A percentile compares a stretch with the other conserved stretches of the same genome.
Conservation (phyloP, 805 yeast genomes). For the Saccharomycopsis schoenii region DNA sequence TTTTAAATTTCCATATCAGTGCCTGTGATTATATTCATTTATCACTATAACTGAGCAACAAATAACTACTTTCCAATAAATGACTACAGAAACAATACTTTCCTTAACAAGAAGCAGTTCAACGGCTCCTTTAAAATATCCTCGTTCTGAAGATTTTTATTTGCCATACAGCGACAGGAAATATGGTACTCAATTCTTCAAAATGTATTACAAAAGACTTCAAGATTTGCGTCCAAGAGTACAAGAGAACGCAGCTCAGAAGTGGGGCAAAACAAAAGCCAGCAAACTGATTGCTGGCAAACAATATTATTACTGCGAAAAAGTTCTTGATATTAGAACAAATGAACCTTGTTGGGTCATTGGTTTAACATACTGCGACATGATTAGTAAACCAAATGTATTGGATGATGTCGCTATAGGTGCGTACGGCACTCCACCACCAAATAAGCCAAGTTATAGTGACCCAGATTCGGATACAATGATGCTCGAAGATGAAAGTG, state of each 20-base stretch:
- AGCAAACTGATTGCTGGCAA: constrained; percentile 26
- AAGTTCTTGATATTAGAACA: constrained; percentile 51
- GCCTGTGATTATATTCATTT: too few relatives aligned
- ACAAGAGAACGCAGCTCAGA: constrained; percentile 33
- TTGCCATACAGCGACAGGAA: constrained; percentile 29
- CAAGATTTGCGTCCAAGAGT: constrained; percentile 37
- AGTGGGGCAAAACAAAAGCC: constrained; percentile 44
- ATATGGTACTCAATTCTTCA: constrained; percentile 49
- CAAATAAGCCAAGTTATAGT: constrained; percentile 35
- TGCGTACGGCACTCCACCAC: constrained; percentile 32
- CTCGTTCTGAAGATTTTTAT: constrained; percentile 19
- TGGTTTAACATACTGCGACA: constrained; percentile 80
- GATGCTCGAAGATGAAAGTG: constrained; percentile 87
- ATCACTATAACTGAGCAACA: not conserved
- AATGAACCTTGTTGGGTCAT: constrained; percentile 68
- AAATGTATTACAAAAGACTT: constrained; percentile 46
- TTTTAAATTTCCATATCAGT: not conserved
- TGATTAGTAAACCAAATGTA: constrained; percentile 78
- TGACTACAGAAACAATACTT: not conserved
- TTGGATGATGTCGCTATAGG: constrained; percentile 66
- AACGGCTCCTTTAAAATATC: constrained; percentile 2
- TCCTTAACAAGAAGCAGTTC: not conserved
- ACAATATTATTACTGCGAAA: constrained; percentile 32
- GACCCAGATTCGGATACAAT: constrained; percentile 49
- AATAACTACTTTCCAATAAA: not conserved